A percentile compares a stretch with the other conserved stretches of the same genome.
phyloP scores from a whole-genome alignment of 306 rosid genomes.

The Heteromeles arbutifolia region DNA sequence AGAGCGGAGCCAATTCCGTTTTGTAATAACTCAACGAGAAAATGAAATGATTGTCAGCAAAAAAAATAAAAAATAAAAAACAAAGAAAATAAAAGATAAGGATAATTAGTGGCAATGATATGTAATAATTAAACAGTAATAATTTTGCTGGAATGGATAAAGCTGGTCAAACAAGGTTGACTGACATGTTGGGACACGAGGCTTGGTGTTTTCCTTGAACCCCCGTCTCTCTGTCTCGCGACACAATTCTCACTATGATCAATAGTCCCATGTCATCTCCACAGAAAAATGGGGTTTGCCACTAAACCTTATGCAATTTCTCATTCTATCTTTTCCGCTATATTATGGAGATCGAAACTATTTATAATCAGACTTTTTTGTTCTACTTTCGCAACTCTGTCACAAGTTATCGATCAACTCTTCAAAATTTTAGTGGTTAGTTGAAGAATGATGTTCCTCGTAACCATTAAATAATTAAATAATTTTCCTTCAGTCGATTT shows the following conservation, averaged over 20 bases:
- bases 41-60: not conserved
- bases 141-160: conserved; percentile 37
- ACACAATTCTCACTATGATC: too few species aligned
- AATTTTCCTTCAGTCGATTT: too few species aligned
- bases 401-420: too few species aligned
- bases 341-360: too few species aligned
- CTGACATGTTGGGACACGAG: conserved; percentile 37
- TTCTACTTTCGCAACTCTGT: too few species aligned
- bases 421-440: not conserved
- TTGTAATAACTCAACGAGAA: not conserved
- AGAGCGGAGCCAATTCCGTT: too few species aligned
- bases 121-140: conserved; percentile 44
- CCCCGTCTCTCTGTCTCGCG: not conserved
- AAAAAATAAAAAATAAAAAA: not conserved
- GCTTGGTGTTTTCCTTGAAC: conserved; percentile 15
- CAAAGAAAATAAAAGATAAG: not conserved
- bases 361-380: too few species aligned
- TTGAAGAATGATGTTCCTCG: not conserved
- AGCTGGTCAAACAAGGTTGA: conserved; percentile 48
- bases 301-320: not conserved
- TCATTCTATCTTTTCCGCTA: too few species aligned
- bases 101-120: conserved; percentile 7
- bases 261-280: too few species aligned
- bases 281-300: too few species aligned
- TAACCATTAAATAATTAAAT: too few species aligned